Evolutionary conservation across 257 asterid genomes (phyloP).

Genomic region (Solanum habrochaites): DNA sequence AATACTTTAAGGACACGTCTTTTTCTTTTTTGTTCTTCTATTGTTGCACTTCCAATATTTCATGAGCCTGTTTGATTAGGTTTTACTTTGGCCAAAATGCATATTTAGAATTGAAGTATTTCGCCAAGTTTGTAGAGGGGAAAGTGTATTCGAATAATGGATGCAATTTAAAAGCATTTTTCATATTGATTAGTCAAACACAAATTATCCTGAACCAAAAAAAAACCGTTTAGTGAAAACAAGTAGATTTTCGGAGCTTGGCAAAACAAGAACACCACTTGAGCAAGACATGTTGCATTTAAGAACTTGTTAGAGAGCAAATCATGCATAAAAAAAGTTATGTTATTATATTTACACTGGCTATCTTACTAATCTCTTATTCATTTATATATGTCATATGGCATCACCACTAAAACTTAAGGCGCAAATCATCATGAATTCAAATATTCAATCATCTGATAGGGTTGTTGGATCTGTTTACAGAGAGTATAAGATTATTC

Average conservation of each 20-base stretch:
- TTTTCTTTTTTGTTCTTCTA: background rate
- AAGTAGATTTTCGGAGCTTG: background rate
- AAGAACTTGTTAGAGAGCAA: background rate
- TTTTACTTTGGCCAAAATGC: background rate
- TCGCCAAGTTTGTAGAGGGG: background rate
- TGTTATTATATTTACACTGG: background rate
- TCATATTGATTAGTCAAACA: background rate
- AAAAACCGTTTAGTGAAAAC: background rate
- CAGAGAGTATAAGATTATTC: background rate
- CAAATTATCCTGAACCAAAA: fast-evolving
- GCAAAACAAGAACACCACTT: background rate
- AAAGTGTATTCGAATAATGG: too few species aligned
- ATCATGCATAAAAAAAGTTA: background rate
- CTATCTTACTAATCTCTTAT: background rate
- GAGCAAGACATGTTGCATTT: background rate
- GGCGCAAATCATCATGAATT: background rate
- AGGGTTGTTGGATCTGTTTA: background rate
- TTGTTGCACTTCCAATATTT: background rate
- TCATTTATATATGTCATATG: background rate
- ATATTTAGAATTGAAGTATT: background rate
- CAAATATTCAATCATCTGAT: background rate
- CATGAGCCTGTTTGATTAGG: background rate
- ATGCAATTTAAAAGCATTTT: background rate
- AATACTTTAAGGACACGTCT: background rate
- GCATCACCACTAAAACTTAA: background rate